These are phyloP conservation scores for Tolypocladium pustulatum DNA, from an alignment of 2,329 filamentous ascomycete species.

Conservation along the genomic window DNA sequence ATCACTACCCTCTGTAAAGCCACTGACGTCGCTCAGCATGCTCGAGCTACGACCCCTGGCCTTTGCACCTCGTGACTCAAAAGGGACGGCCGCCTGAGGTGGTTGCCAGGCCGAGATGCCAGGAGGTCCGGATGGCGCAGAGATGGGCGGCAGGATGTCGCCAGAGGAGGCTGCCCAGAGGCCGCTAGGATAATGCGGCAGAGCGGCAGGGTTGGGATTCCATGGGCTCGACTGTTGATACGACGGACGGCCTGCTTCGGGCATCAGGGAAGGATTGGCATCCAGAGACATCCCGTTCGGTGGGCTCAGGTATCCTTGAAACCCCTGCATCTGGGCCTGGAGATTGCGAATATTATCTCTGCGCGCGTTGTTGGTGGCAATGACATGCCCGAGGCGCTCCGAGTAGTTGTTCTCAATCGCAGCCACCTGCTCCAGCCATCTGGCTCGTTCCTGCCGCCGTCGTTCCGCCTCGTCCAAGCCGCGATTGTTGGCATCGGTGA, in stretches of 20 bases:
- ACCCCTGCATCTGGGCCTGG: conserved; percentile 20
- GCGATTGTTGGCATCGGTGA: conserved; percentile 57
- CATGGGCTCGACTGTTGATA: conserved; percentile 17
- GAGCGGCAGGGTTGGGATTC: conserved; percentile 22
- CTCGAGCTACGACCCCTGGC: conserved; percentile 50
- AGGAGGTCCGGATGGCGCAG: conserved; percentile 18
- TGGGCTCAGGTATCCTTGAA: conserved; percentile 21
- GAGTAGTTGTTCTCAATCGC: conserved; percentile 35
- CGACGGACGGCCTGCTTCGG: conserved; percentile 10
- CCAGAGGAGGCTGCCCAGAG: conserved; percentile 25
- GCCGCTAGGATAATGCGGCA: conserved; percentile 22
- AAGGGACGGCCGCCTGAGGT: conserved; percentile 25
- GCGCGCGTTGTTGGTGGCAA: conserved; percentile 16
- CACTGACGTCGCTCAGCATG: conserved; percentile 58
- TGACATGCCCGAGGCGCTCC: conserved; percentile 30
- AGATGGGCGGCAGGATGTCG: conserved; percentile 20
- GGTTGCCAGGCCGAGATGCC: conserved; percentile 23
- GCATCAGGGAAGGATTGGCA: conserved; percentile 6
- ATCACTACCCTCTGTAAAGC: conserved; percentile 52
- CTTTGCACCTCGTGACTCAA: conserved; percentile 25
- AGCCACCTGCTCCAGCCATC: conserved; percentile 34
- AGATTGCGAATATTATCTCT: conserved; percentile 19
- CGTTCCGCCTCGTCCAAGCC: conserved; percentile 55
- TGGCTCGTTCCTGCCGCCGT: conserved; percentile 38
- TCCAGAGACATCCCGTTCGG: conserved; percentile 22